Evolutionary conservation across 192 early-diverging fungal species (phyloP), one percentile per base, ranked within the genome.

Genomic region (Umbelopsis isabellina): DNA sequence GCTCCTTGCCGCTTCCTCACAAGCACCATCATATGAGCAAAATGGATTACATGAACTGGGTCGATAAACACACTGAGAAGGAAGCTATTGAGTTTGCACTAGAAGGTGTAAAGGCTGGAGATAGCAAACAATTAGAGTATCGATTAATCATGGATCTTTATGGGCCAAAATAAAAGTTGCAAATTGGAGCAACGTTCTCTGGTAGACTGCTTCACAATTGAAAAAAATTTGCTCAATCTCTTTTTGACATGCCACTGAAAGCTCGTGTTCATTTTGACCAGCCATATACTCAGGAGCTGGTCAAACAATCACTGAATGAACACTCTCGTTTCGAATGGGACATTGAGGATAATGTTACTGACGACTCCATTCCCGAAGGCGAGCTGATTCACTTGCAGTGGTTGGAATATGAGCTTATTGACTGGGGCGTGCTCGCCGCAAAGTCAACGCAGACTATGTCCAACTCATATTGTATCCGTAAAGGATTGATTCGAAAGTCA

Each of bases 401-500:
- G 89, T 81, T 87, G 51, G 89, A 90, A 47, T 90, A 90, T 75
- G 89, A 90, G 51, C 73, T 81, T 13, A 83, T 90, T 25, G 80
- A 90, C 72, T 90, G 87, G 87, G 73, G 78, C 48, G 65, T 69
- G 12, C 67, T 88, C 15, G 75, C 81, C 30, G 67, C 74, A 13
- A 75, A 75, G 21, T 9, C 41, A 9, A 41, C 52, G 16, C 65
- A 46, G 15, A 72, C 52, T 1, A 49, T 87, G 12, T 72, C 81
- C 30, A 87, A 73, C 67, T 84, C 89, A 37, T 90, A 89, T 65
- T 90, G 87, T 71, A 86, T 87, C 48, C 83, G 89, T 52, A 90
- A 89, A 70, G 89, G 89, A 1, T 74, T 90, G 33, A 90, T 90
- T 46, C 87, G 89, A 64, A 90, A 90, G 47, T 80, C 87, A 21